phyloP scores from a whole-genome alignment of 2,329 filamentous ascomycete genomes.

The Fusarium brevicatenulatum region DNA sequence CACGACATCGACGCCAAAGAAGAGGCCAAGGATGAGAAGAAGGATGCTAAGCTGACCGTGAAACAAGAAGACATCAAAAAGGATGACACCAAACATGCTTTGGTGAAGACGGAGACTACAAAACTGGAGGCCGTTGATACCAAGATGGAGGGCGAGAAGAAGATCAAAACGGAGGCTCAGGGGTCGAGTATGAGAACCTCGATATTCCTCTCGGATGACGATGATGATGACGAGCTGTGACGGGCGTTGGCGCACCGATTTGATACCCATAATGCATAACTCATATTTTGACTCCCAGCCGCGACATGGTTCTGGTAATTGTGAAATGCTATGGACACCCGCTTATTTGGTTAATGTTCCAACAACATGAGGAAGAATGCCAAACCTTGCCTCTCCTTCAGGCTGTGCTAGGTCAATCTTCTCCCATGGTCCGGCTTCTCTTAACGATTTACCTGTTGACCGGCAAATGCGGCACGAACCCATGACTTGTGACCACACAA shows the following conservation, averaged over 20 bases:
- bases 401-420: conserved; percentile 59
- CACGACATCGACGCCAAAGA: conserved; percentile 16
- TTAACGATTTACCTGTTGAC: conserved; percentile 58
- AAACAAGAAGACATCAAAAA: conserved; percentile 26
- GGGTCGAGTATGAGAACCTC: conserved; percentile 45
- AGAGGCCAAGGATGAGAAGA: conserved; percentile 25
- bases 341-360: conserved; percentile 63
- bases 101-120: background rate
- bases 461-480: conserved; percentile 64
- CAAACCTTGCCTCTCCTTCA: conserved; percentile 54
- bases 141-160: conserved; percentile 24
- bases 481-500: conserved; percentile 63
- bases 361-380: conserved; percentile 59
- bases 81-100: conserved; percentile 8
- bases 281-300: background rate
- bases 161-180: conserved; percentile 29
- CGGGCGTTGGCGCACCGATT: conserved; percentile 13
- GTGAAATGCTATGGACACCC: background rate
- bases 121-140: conserved; percentile 12
- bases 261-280: conserved; percentile 40
- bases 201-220: conserved; percentile 53
- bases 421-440: conserved; percentile 61
- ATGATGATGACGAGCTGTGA: conserved; percentile 53
- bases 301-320: background rate
- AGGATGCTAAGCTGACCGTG: conserved; percentile 4